Percentiles rank a stretch among this genome's conserved stretches.
Evolutionary conservation across 495 filamentous ascomycete genomes (phyloP).

Genomic region (Cercophora newfieldiana): DNA sequence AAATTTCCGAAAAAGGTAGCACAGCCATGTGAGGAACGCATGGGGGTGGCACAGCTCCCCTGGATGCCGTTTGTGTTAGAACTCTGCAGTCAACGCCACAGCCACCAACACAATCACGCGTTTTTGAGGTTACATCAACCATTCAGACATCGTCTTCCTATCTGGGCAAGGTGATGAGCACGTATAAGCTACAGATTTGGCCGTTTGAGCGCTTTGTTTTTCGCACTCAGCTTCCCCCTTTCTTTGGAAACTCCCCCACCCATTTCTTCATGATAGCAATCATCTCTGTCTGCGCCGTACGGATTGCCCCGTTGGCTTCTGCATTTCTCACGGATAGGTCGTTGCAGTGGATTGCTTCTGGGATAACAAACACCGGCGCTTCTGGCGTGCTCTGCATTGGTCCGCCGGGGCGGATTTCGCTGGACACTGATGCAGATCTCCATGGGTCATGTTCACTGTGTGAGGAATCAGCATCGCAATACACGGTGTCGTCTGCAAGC

Average conservation of each 20-base stretch:
- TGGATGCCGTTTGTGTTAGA: no score
- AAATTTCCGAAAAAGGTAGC: background rate
- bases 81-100: no score
- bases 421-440: constrained; percentile 54
- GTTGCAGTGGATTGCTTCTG: constrained; percentile 53
- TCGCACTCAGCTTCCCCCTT: background rate
- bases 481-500: background rate
- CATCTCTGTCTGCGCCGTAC: constrained; percentile 43
- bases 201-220: no score
- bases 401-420: constrained; percentile 54
- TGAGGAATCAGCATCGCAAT: background rate
- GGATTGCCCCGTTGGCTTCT: constrained; percentile 26
- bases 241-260: constrained; percentile 48
- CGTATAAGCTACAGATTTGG: no score
- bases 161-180: background rate
- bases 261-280: constrained; percentile 49
- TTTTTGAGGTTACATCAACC: background rate
- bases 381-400: constrained; percentile 45
- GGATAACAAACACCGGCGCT: constrained; percentile 54
- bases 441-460: constrained; percentile 59
- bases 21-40: no score
- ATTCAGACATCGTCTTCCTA: background rate
- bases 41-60: no score
- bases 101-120: background rate
- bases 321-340: constrained; percentile 48